Conservation (phyloP, 768 basidiomycete species). For the Hortiboletus campestris region DNA sequence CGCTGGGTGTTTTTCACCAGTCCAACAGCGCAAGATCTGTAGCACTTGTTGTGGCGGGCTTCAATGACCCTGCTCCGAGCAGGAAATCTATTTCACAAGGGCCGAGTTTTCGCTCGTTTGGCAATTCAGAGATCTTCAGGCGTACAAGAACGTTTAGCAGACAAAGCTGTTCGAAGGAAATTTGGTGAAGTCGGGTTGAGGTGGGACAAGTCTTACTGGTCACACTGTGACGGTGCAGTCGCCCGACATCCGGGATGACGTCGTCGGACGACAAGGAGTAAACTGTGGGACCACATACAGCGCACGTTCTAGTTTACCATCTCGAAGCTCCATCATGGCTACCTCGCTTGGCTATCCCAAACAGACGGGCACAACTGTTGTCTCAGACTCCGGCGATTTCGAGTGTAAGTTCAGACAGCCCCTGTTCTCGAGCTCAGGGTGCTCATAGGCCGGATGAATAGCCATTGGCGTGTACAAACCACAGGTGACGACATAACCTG, state of each 20-base stretch:
- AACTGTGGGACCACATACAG: not conserved
- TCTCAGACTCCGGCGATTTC: slow-evolving; percentile 95
- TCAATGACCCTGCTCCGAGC: not conserved
- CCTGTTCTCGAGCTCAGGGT: slow-evolving; percentile 7
- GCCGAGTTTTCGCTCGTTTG: not conserved
- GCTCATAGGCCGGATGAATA: slow-evolving; percentile 33
- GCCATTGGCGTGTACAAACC: slow-evolving; percentile 95
- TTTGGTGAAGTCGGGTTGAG: no score
- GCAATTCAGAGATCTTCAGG: not conserved
- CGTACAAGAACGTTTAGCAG: not conserved
- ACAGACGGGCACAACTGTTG: slow-evolving; percentile 87
- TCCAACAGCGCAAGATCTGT: no score
- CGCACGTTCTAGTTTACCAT: not conserved
- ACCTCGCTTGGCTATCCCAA: slow-evolving; percentile 81
- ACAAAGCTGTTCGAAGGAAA: not conserved
- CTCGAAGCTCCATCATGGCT: slow-evolving; percentile 57
- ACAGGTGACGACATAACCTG: slow-evolving; percentile 45
- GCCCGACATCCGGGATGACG: not conserved
- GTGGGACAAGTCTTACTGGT: no score
- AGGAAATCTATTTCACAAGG: not conserved
- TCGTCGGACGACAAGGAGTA: not conserved
- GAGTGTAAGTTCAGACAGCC: slow-evolving; percentile 47
- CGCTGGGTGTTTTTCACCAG: no score
- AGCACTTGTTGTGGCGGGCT: no score
- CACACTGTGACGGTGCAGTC: no score